Conservation (phyloP, 2,329 filamentous ascomycete genomes). For the Pseudocercospora crystallina region DNA sequence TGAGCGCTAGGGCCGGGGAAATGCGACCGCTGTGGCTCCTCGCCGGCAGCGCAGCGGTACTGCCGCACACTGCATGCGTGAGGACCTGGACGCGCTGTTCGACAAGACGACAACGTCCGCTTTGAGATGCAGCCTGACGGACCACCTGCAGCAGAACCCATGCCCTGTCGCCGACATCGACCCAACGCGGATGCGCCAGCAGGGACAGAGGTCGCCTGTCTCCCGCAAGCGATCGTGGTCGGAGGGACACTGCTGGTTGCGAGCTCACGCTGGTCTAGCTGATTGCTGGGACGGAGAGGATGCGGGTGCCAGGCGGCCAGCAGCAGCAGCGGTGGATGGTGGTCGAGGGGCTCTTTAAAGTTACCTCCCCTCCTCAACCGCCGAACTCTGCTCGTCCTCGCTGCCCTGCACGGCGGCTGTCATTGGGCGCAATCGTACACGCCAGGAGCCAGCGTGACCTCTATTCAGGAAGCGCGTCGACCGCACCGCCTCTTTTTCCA, state of each 20-base stretch:
- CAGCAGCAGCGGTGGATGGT: no score
- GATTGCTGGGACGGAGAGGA: no score
- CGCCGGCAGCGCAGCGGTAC: slow-evolving; percentile 5
- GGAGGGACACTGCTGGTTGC: no score
- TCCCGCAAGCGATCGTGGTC: background rate
- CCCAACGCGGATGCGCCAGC: background rate
- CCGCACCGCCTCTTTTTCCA: background rate
- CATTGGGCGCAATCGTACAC: slow-evolving; percentile 1
- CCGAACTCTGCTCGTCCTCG: slow-evolving; percentile 1
- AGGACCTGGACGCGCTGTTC: background rate
- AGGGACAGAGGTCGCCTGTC: background rate
- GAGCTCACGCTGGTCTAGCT: no score
- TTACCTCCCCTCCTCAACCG: slow-evolving; percentile 1
- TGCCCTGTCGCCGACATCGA: no score
- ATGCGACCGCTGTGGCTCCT: slow-evolving; percentile 8
- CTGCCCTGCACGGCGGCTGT: background rate
- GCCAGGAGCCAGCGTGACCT: background rate
- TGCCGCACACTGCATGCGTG: background rate
- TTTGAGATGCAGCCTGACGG: no score
- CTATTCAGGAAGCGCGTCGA: no score
- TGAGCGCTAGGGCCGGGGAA: slow-evolving; percentile 8
- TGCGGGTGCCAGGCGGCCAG: no score
- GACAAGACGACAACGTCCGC: no score
- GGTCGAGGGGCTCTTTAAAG: background rate
- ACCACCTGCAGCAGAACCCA: no score